Evolutionary conservation across 257 asterid genomes (phyloP).

Genomic region (Ilex asprella): DNA sequence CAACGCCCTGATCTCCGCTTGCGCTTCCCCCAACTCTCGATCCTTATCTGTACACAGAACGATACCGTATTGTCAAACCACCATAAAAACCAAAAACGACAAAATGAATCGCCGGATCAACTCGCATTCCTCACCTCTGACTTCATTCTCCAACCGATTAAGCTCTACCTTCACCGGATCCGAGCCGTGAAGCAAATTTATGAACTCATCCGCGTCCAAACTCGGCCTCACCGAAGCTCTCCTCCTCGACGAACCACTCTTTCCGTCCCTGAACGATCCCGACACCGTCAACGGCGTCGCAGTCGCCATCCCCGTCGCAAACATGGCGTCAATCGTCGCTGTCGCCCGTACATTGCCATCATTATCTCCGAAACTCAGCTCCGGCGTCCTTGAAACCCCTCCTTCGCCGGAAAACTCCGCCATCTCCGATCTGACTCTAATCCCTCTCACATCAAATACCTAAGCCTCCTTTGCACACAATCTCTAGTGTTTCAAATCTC

Average conservation of each 20-base stretch:
- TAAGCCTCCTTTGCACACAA: too few species aligned
- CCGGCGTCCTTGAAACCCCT: constrained; percentile 39
- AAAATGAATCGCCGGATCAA: constrained; percentile 44
- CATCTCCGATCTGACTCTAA: constrained; percentile 64
- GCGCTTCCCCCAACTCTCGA: constrained; percentile 81
- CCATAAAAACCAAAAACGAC: constrained; percentile 3
- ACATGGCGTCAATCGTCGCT: neutral
- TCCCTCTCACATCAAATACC: constrained; percentile 37
- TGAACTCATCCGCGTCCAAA: constrained; percentile 88
- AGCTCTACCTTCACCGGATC: constrained; percentile 99
- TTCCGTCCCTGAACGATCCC: constrained; percentile 81
- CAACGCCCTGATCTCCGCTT: constrained; percentile 79
- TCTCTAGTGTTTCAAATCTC: too few species aligned
- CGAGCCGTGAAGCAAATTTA: constrained; percentile 94
- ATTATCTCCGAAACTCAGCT: constrained; percentile 41
- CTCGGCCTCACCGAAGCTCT: constrained; percentile 81
- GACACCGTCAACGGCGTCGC: constrained; percentile 54
- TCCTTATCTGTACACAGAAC: constrained; percentile 58
- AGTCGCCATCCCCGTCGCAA: constrained; percentile 14
- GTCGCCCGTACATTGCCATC: constrained; percentile 38
- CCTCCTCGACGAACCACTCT: constrained; percentile 62
- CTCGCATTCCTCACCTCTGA: constrained; percentile 76
- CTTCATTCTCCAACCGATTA: constrained; percentile 95
- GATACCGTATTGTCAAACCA: constrained; percentile 1
- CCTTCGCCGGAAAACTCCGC: constrained; percentile 81